Percentiles rank a stretch among this genome's conserved stretches.
Evolutionary conservation across 2,329 filamentous ascomycete species (phyloP).

Genomic region (Tympanopsis confertula): DNA sequence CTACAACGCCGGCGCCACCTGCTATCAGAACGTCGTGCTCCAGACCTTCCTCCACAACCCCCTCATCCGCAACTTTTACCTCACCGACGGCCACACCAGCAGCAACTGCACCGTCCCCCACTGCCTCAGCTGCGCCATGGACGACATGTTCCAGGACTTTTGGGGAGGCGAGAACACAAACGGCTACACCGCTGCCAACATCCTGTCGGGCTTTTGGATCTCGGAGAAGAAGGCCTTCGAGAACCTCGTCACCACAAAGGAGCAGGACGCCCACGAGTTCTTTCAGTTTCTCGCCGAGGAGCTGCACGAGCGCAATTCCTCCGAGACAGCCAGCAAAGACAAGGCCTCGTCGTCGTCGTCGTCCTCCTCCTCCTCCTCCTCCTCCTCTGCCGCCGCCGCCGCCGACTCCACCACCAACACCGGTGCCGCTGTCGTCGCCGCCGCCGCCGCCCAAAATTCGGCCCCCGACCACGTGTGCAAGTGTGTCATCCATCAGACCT

Average conservation of each 20-base stretch:
- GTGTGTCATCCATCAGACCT: conserved; percentile 88
- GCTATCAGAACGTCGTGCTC: conserved; percentile 93
- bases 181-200: conserved; percentile 79
- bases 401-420: too few relatives aligned
- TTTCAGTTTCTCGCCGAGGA: conserved; percentile 92
- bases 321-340: conserved; percentile 45
- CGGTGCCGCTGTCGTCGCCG: conserved; percentile 15
- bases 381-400: too few relatives aligned
- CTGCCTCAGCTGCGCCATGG: conserved; percentile 60
- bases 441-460: conserved; percentile 15
- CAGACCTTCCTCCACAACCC: conserved; percentile 92
- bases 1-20: conserved; percentile 96
- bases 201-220: conserved; percentile 83
- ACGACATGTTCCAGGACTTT: conserved; percentile 64
- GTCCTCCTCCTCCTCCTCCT: too few relatives aligned
- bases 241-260: conserved; percentile 76
- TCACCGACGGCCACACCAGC: conserved; percentile 77
- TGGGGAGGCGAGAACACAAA: conserved; percentile 68
- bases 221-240: conserved; percentile 63
- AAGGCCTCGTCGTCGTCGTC: too few relatives aligned
- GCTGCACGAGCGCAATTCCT: conserved; percentile 70
- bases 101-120: conserved; percentile 55
- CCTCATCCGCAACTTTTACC: conserved; percentile 79
- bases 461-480: conserved; percentile 40
- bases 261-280: conserved; percentile 95